Evolutionary conservation across 768 basidiomycete species (phyloP).

Genomic region (Termitomyces sp.): DNA sequence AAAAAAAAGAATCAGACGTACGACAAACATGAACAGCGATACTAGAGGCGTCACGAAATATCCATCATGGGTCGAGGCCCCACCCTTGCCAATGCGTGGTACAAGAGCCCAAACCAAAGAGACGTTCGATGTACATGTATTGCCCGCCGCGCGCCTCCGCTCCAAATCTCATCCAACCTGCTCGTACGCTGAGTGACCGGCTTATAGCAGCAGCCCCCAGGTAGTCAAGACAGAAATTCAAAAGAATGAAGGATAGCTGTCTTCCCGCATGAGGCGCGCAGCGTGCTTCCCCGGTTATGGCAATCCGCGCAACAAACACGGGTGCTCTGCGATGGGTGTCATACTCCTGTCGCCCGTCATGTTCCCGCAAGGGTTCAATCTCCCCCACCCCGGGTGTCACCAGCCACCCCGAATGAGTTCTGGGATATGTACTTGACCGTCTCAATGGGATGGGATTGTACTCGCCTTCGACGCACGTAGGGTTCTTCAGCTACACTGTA

Average conservation of each 20-base stretch:
- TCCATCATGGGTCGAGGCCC: background rate
- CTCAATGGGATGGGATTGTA: constrained; percentile 1
- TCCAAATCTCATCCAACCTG: constrained; percentile 9
- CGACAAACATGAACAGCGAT: background rate
- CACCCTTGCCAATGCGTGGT: constrained; percentile 3
- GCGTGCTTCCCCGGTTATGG: constrained; percentile 9
- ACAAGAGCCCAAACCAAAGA: constrained; percentile 3
- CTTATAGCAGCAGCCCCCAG: background rate
- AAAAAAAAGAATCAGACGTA: background rate
- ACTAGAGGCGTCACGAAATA: background rate
- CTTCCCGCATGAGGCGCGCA: background rate
- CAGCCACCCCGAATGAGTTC: constrained; percentile 10
- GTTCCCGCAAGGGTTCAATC: constrained; percentile 3
- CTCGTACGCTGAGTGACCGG: background rate
- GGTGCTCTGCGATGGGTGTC: constrained; percentile 12
- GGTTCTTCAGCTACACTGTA: constrained; percentile 6
- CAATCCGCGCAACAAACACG: background rate
- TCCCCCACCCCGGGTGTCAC: constrained; percentile 10
- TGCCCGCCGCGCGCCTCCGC: background rate
- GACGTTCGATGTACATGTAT: constrained; percentile 3
- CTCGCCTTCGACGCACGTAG: background rate
- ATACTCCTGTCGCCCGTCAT: constrained; percentile 12
- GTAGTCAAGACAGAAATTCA: constrained; percentile 5
- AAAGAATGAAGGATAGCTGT: constrained; percentile 3
- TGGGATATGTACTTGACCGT: constrained; percentile 3